Evolutionary conservation across 805 yeast species (phyloP), one percentile per base, ranked within the genome.

Genomic region (Metschnikowia gelsemii): DNA sequence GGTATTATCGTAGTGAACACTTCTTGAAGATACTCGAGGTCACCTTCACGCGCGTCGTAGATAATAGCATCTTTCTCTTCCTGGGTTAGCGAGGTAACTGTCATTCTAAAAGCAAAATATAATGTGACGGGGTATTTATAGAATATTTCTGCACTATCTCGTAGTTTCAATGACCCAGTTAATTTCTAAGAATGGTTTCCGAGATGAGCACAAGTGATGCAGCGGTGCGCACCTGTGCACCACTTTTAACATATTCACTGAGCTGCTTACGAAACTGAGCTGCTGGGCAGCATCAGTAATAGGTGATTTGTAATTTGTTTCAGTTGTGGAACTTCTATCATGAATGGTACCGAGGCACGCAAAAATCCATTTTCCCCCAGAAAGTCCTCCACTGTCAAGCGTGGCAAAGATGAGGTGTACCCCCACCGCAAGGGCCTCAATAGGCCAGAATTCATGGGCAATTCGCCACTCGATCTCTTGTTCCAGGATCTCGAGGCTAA

Each of bases 31-130:
- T 85, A 76, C 32, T 84, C 95, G 32, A 88, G 62, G 54, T 91
- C 98, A 5, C 97, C 97, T 23, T 74, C 81, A 59, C 99, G 78
- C 31, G 96, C 87, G 55, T 87, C 95, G 43, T 80, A 81, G 35
- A 89, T 73, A 42, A 90, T 78, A 37, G 84, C 82, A 49, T 87
- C 96, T 68, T 80, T 81, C 53, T 89, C 95, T 51, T 89, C 96
- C 58, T 80, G 86, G 5, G 74, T 61, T 25, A 78, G 64, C 20
- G 53, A 46, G 14, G 59, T 56, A 23, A 36, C 49, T 11, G 51
- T n/a, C 49, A 40, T 42, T 6, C 4, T 21, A 9, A 26, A 17
- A 18, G n/a, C n/a, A n/a, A n/a, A n/a, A n/a, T n/a, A n/a, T n/a
- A n/a, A n/a, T n/a, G n/a, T n/a, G n/a, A n/a, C n/a, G n/a, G n/a